Base-by-base conservation (phyloP, 1,139 yeast species). In the Blastobotrys illinoisensis region DNA sequence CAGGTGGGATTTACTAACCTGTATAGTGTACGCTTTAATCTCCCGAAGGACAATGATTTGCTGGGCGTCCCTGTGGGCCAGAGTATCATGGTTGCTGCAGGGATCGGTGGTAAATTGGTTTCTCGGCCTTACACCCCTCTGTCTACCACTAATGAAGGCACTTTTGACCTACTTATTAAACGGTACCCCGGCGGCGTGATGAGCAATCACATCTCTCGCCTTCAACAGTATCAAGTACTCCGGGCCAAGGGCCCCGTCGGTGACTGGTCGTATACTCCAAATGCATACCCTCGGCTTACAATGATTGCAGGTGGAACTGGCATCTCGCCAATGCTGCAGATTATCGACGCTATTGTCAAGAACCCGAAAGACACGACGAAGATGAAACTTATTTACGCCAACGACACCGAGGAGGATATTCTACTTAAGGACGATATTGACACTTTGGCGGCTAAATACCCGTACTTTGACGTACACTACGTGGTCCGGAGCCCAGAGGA, bases 241-340 rank as follows among this genome's bases (percentile, higher is more conserved):
- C 79, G 79, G 57, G 85, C 87, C 48, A 82, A 88, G 65, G 98
- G 98, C 21, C 98, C 98, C 63, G 88, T 87, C 72, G 98, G 98
- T 4, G 82, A 83, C 64, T 88, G 88, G 77, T 79, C 82, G 58
- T 89, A 90, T 74, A 76, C 82, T 55, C 89, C 96, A 62, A 88
- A 88, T 72, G 85, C 85, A 81, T 83, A 80, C 61, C 76, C 79
- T 58, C 77, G 81, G 54, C 79, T 88, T 63, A 86, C 86, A 55
- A 88, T 91, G 88, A 83, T 91, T 64, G 96, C 96, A 47, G 96
- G 96, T 62, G 98, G 98, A 66, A 85, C 96, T 48, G 97, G 96
- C 62, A 86, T 90, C 64, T 85, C 97, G 43, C 97, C 97, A 63
- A 87, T 90, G 82, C 86, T 85, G 71, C 97, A 89, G 76, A 85